phyloP scores from a whole-genome alignment of 2,329 filamentous ascomycete genomes.

The Fusarium nodosum region DNA sequence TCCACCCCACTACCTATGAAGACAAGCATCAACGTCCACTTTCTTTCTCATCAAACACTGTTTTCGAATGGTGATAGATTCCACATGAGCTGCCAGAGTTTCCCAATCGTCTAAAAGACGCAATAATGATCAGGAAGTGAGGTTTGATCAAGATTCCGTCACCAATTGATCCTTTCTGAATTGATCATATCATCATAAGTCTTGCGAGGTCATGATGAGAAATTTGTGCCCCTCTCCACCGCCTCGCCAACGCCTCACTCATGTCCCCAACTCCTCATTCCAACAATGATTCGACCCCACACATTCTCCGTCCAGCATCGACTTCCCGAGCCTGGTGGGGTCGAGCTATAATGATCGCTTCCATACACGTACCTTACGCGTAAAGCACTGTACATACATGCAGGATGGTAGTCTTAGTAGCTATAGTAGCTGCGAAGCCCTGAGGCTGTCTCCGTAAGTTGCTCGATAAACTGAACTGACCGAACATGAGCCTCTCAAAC shows the following conservation, averaged over 20 bases:
- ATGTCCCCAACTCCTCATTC: slow-evolving; percentile 44
- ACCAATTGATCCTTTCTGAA: neutral
- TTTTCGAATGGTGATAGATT: slow-evolving; percentile 18
- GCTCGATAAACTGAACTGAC: slow-evolving; percentile 22
- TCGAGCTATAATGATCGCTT: slow-evolving; percentile 32
- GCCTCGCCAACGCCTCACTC: slow-evolving; percentile 39
- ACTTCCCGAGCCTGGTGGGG: slow-evolving; percentile 46
- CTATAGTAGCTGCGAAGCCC: slow-evolving; percentile 13
- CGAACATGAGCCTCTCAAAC: slow-evolving; percentile 19
- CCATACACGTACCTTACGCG: slow-evolving; percentile 25
- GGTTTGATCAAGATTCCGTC: neutral
- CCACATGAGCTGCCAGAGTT: neutral
- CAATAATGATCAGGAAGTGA: neutral
- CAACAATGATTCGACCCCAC: slow-evolving; percentile 43
- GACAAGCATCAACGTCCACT: slow-evolving; percentile 38
- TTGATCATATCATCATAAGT: slow-evolving; percentile 18
- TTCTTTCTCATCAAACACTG: slow-evolving; percentile 40
- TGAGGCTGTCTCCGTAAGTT: slow-evolving; percentile 35
- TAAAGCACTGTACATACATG: slow-evolving; percentile 25
- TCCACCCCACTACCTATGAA: slow-evolving; percentile 17
- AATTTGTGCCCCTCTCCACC: slow-evolving; percentile 47
- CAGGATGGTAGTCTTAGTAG: neutral
- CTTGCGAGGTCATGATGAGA: slow-evolving; percentile 21
- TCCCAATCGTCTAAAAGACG: neutral
- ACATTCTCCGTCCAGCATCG: slow-evolving; percentile 47